These are phyloP conservation scores for Xylaria sp. DNA, from an alignment of 2,329 filamentous ascomycete species.

Conservation along the genomic window DNA sequence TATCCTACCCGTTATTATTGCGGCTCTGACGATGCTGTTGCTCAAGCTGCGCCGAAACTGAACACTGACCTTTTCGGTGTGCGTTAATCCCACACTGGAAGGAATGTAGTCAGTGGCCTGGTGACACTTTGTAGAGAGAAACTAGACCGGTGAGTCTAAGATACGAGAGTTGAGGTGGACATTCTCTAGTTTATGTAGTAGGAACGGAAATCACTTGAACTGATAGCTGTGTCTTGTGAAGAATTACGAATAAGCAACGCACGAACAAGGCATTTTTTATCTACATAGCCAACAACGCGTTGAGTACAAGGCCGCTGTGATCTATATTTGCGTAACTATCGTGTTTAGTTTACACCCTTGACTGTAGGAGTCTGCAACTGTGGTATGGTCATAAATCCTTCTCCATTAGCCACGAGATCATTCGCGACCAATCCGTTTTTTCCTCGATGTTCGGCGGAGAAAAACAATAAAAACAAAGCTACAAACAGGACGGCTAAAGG, in stretches of 20 bases:
- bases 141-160: too few relatives aligned
- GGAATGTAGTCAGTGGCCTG: neutral
- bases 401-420: neutral
- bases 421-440: neutral
- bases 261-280: neutral
- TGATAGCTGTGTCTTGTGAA: neutral
- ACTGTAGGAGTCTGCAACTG: neutral
- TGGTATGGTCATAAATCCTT: neutral
- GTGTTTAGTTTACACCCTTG: neutral
- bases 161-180: neutral
- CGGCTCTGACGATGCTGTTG: conserved; percentile 31
- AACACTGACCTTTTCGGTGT: neutral
- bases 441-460: neutral
- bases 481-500: too few relatives aligned
- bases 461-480: too few relatives aligned
- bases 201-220: neutral
- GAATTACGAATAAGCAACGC: neutral
- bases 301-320: neutral
- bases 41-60: conserved; percentile 22
- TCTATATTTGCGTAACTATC: neutral
- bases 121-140: neutral
- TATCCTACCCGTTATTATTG: conserved; percentile 69
- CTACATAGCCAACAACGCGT: neutral
- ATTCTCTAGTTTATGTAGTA: neutral
- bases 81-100: neutral